phyloP scores from a whole-genome alignment of 192 early-diverging fungal genomes.

The Umbelopsis ramanniana region DNA sequence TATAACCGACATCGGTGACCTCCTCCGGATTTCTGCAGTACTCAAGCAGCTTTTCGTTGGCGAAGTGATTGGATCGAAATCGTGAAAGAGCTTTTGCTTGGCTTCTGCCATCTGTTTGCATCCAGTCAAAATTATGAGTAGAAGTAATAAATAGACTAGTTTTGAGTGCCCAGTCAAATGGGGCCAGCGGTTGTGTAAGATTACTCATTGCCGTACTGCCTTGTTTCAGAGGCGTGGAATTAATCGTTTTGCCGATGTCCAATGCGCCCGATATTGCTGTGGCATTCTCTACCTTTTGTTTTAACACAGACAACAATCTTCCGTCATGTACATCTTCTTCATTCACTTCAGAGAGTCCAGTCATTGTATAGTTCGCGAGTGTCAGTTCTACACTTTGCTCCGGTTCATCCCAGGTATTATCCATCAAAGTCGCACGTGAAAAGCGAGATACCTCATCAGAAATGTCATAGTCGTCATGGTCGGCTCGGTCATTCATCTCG shows the following conservation, averaged over 20 bases:
- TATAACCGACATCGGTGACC: background rate
- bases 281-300: background rate
- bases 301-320: background rate
- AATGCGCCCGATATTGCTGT: background rate
- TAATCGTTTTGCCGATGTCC: background rate
- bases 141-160: background rate
- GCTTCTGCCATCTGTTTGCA: background rate
- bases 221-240: background rate
- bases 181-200: background rate
- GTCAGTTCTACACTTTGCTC: background rate
- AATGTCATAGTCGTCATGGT: constrained; percentile 19
- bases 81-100: background rate
- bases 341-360: background rate
- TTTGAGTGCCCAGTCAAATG: constrained; percentile 9
- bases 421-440: background rate
- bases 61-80: background rate
- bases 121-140: constrained; percentile 3
- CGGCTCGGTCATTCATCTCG: background rate
- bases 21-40: background rate
- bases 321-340: background rate
- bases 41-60: background rate
- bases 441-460: constrained; percentile 5
- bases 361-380: too few relatives aligned
- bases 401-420: background rate
- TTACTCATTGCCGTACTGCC: background rate